Evolutionary conservation across 768 basidiomycete genomes (phyloP).

Genomic region (Galerina sulciceps): DNA sequence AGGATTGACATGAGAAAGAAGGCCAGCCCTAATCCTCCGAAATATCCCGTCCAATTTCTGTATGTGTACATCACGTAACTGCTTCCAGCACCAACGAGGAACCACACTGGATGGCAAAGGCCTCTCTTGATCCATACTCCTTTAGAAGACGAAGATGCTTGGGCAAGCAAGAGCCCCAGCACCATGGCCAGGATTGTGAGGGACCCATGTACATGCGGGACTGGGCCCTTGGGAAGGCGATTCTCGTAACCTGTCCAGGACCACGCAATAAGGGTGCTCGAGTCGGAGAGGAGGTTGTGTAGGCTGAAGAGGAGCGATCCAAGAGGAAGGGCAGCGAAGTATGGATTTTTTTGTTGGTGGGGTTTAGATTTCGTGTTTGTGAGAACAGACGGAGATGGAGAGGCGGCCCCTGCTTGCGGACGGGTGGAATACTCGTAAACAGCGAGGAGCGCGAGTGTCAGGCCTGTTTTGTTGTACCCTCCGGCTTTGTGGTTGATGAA

Average conservation of each 20-base stretch:
- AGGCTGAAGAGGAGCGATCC: conserved; percentile 74
- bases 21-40: conserved; percentile 65
- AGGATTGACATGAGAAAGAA: conserved; percentile 68
- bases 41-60: conserved; percentile 72
- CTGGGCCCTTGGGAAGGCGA: conserved; percentile 63
- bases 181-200: conserved; percentile 69
- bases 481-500: conserved; percentile 68
- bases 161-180: conserved; percentile 52
- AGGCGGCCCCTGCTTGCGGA: conserved; percentile 21
- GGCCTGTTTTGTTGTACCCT: conserved; percentile 71
- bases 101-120: conserved; percentile 48
- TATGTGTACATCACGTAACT: conserved; percentile 61
- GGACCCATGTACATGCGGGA: conserved; percentile 72
- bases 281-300: conserved; percentile 74
- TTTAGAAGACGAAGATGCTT: conserved; percentile 7
- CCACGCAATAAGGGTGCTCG: conserved; percentile 82
- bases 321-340: conserved; percentile 53
- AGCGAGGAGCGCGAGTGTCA: conserved; percentile 60
- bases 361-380: not conserved
- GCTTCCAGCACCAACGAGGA: conserved; percentile 54
- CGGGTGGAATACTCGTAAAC: conserved; percentile 59
- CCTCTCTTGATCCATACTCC: conserved; percentile 31
- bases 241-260: conserved; percentile 88
- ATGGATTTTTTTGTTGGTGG: conserved; percentile 3
- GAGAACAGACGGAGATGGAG: not conserved